Evolutionary conservation across 495 filamentous ascomycete species (phyloP).

Genomic region (Penicillium malachiteum): DNA sequence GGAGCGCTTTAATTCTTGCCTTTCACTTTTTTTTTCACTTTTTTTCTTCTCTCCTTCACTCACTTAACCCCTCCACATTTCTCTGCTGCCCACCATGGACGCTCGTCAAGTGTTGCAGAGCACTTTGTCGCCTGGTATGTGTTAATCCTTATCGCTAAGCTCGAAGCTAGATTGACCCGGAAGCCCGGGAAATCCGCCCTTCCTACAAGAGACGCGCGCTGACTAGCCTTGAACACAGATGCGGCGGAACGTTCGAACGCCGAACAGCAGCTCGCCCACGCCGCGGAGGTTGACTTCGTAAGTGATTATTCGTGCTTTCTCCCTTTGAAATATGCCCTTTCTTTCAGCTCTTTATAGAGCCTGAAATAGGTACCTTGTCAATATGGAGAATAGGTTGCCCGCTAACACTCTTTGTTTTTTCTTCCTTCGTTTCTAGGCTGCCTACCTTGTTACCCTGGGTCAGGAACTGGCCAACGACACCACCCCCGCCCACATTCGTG

Average conservation of each 20-base stretch:
- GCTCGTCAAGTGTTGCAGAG: conserved; percentile 84
- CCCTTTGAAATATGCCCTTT: background rate
- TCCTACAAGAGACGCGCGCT: too few relatives aligned
- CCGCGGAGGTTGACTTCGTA: conserved; percentile 93
- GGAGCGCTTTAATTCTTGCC: conserved; percentile 14
- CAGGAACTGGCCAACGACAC: conserved; percentile 91
- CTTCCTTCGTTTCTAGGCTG: conserved; percentile 56
- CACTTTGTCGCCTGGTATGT: conserved; percentile 84
- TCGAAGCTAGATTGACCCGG: background rate
- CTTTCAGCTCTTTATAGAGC: too few relatives aligned
- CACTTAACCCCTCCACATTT: conserved; percentile 23
- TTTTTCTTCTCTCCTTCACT: conserved; percentile 12
- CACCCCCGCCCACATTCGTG: conserved; percentile 76
- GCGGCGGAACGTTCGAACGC: conserved; percentile 82
- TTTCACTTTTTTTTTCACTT: conserved; percentile 30
- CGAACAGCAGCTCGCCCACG: conserved; percentile 89
- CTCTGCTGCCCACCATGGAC: conserved; percentile 61
- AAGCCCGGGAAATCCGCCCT: background rate
- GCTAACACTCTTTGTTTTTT: conserved; percentile 6
- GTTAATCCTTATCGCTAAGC: conserved; percentile 7
- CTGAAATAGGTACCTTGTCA: background rate
- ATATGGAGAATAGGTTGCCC: background rate
- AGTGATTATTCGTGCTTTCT: conserved; percentile 39
- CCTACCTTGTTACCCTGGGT: conserved; percentile 86
- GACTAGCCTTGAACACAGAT: conserved; percentile 53